Evolutionary conservation across 2,329 filamentous ascomycete genomes (phyloP).

Genomic region (Arthroderma uncinatum): DNA sequence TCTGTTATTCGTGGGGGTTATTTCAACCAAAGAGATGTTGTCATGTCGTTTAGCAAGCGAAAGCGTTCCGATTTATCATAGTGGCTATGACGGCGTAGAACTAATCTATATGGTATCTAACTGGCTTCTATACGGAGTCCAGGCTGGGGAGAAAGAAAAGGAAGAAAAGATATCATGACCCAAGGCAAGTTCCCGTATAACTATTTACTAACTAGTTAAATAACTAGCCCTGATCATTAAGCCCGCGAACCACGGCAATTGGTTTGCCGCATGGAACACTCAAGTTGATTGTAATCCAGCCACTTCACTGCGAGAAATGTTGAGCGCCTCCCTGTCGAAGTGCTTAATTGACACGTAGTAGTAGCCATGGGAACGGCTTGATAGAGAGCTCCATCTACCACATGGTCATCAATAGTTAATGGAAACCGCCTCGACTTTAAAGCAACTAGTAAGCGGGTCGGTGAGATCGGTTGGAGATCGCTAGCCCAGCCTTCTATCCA

Average conservation of each 20-base stretch:
- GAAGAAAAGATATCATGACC: neutral
- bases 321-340: neutral
- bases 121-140: neutral
- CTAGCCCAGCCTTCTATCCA: too few relatives aligned
- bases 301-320: neutral
- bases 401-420: too few relatives aligned
- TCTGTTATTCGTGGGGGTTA: neutral
- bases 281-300: neutral
- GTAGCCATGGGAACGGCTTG: neutral
- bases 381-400: too few relatives aligned
- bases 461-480: too few relatives aligned
- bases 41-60: neutral
- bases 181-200: neutral
- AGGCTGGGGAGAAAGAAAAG: neutral
- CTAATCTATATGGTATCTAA: neutral
- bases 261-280: constrained; percentile 13
- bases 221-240: neutral
- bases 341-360: neutral
- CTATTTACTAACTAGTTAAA: neutral
- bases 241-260: neutral
- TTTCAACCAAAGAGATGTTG: neutral
- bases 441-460: too few relatives aligned
- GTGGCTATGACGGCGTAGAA: neutral
- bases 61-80: neutral
- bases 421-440: too few relatives aligned